These are phyloP conservation scores for Suhomyces wounanorum DNA, from an alignment of 1,139 yeast genomes.

Conservation along the genomic window DNA sequence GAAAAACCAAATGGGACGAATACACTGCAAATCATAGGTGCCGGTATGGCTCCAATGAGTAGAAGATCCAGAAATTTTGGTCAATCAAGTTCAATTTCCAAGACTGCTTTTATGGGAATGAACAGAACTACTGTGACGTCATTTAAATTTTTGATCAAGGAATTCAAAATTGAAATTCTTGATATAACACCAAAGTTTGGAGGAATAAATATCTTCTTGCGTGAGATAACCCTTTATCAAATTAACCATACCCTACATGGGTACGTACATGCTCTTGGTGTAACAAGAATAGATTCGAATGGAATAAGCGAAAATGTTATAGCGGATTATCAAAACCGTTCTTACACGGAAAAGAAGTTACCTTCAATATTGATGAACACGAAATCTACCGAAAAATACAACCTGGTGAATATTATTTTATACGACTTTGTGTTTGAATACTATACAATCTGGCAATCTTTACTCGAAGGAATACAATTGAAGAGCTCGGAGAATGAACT, in stretches of 20 bases:
- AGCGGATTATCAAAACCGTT: constrained; percentile 27
- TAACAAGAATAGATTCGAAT: constrained; percentile 21
- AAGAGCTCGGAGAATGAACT: too few relatives aligned
- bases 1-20: background rate
- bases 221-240: constrained; percentile 31
- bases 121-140: constrained; percentile 18
- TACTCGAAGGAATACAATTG: constrained; percentile 3
- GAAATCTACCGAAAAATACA: constrained; percentile 23
- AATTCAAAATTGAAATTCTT: constrained; percentile 26
- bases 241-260: constrained; percentile 37
- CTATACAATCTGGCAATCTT: constrained; percentile 55
- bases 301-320: constrained; percentile 31
- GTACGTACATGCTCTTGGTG: constrained; percentile 24
- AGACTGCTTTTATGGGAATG: constrained; percentile 11
- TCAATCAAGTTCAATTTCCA: constrained; percentile 9
- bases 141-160: constrained; percentile 27
- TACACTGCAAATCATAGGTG: background rate
- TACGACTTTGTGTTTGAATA: constrained; percentile 51
- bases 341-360: constrained; percentile 12
- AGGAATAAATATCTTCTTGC: constrained; percentile 29
- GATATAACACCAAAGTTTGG: constrained; percentile 49
- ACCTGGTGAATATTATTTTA: constrained; percentile 38
- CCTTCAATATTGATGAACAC: constrained; percentile 30
- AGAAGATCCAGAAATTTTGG: constrained; percentile 20
- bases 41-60: constrained; percentile 10